phyloP scores from a whole-genome alignment of 805 yeast genomes.

The Komagataella phaffii region DNA sequence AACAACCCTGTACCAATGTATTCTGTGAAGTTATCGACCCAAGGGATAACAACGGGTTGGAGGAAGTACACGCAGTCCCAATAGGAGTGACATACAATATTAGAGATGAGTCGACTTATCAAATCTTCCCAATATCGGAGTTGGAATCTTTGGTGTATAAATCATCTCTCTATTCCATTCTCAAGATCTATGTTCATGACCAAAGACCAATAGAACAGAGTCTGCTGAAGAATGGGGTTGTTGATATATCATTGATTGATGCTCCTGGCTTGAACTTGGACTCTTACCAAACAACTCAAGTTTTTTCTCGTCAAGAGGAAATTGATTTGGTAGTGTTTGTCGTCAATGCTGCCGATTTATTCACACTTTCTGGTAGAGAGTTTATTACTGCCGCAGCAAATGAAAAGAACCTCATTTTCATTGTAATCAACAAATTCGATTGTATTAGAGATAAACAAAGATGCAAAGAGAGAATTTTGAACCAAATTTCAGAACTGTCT shows the following conservation, averaged over 20 bases:
- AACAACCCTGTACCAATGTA: conserved; percentile 93
- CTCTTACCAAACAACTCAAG: conserved; percentile 86
- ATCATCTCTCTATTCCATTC: conserved; percentile 54
- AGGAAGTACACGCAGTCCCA: conserved; percentile 89
- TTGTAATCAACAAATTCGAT: conserved; percentile 90
- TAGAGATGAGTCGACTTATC: conserved; percentile 54
- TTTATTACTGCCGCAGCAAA: conserved; percentile 82
- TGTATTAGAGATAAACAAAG: conserved; percentile 68
- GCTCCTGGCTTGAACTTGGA: conserved; percentile 96
- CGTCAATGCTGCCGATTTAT: conserved; percentile 91
- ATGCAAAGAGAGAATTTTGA: conserved; percentile 65
- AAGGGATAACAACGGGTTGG: conserved; percentile 55
- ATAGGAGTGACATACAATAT: conserved; percentile 36
- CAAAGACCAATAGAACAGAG: conserved; percentile 53
- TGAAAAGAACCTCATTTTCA: conserved; percentile 84
- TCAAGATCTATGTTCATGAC: conserved; percentile 78
- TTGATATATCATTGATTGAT: conserved; percentile 85
- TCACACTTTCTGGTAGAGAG: conserved; percentile 88
- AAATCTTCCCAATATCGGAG: conserved; percentile 34
- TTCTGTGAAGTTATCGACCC: conserved; percentile 92
- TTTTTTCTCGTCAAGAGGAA: conserved; percentile 92
- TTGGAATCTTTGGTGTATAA: conserved; percentile 62
- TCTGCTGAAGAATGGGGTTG: conserved; percentile 75
- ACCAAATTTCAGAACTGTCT: conserved; percentile 72
- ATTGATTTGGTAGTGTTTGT: conserved; percentile 94